These are phyloP conservation scores for Arctostaphylos glauca DNA, from an alignment of 148 eudicot genomes.

Conservation along the genomic window DNA sequence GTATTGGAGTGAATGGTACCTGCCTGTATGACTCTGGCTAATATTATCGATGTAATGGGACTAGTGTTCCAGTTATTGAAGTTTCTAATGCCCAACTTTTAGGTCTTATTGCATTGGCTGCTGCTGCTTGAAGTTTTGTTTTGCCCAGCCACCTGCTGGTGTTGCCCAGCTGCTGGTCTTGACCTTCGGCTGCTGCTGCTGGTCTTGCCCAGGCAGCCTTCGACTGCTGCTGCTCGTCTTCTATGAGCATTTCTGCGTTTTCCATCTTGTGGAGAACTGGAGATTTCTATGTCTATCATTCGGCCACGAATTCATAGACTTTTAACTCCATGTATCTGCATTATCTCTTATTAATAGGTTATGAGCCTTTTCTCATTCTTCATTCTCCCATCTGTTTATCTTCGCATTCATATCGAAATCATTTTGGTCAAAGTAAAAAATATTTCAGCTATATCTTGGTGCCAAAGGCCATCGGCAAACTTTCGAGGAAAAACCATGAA, in stretches of 20 bases:
- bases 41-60: neutral
- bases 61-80: neutral
- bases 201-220: too few relatives aligned
- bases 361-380: neutral
- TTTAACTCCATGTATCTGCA: neutral
- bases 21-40: neutral
- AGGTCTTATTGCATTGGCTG: too few relatives aligned
- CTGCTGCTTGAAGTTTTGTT: too few relatives aligned
- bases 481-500: neutral
- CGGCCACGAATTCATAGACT: too few relatives aligned
- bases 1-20: constrained; percentile 5
- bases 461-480: neutral
- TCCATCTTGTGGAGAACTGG: too few relatives aligned
- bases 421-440: neutral
- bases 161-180: too few relatives aligned
- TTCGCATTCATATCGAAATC: neutral
- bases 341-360: neutral
- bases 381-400: neutral
- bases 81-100: neutral
- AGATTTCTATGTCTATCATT: too few relatives aligned
- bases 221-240: too few relatives aligned
- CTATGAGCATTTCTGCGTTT: too few relatives aligned
- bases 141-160: too few relatives aligned
- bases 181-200: too few relatives aligned
- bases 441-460: neutral